Percentiles rank a stretch among this genome's conserved stretches.
These are phyloP conservation scores for Tetrapisispora nanseiensis DNA, from an alignment of 805 yeast genomes.

Conservation along the genomic window DNA sequence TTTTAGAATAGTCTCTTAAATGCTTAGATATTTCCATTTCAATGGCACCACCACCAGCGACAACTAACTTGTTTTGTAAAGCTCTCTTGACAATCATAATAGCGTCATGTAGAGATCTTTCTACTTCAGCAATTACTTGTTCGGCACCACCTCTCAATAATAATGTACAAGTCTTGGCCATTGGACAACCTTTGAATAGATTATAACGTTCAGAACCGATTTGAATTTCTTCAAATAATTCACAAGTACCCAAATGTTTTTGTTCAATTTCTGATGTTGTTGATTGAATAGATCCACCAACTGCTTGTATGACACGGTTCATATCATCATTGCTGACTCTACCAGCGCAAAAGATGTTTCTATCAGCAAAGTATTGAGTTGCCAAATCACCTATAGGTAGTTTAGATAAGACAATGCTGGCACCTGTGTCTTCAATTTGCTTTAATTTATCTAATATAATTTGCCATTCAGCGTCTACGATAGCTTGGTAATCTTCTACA, in stretches of 20 bases:
- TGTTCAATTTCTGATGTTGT: slow-evolving; percentile 60
- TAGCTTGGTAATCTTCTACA: slow-evolving; percentile 87
- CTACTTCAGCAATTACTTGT: slow-evolving; percentile 96
- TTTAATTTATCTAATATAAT: slow-evolving; percentile 80
- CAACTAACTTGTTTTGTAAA: slow-evolving; percentile 72
- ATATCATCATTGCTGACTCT: slow-evolving; percentile 82
- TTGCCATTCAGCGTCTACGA: slow-evolving; percentile 99
- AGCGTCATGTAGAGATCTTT: slow-evolving; percentile 94
- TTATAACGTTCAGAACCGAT: slow-evolving; percentile 94
- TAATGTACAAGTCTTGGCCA: slow-evolving; percentile 87
- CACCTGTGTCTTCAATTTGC: slow-evolving; percentile 75
- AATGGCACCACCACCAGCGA: slow-evolving; percentile 98
- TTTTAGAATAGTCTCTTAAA: slow-evolving; percentile 75
- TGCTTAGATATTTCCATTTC: slow-evolving; percentile 93
- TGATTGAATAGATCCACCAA: slow-evolving; percentile 83
- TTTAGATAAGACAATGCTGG: slow-evolving; percentile 85
- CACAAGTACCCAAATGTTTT: slow-evolving; percentile 78
- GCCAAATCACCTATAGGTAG: slow-evolving; percentile 97
- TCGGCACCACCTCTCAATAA: slow-evolving; percentile 96
- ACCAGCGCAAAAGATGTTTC: slow-evolving; percentile 95
- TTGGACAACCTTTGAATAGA: slow-evolving; percentile 84
- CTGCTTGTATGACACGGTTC: slow-evolving; percentile 87
- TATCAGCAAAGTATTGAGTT: slow-evolving; percentile 96
- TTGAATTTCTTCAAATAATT: slow-evolving; percentile 80
- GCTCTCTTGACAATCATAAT: slow-evolving; percentile 97